These are phyloP conservation scores for Barnettozyma sucrosica DNA, from an alignment of 805 yeast genomes.

Conservation along the genomic window DNA sequence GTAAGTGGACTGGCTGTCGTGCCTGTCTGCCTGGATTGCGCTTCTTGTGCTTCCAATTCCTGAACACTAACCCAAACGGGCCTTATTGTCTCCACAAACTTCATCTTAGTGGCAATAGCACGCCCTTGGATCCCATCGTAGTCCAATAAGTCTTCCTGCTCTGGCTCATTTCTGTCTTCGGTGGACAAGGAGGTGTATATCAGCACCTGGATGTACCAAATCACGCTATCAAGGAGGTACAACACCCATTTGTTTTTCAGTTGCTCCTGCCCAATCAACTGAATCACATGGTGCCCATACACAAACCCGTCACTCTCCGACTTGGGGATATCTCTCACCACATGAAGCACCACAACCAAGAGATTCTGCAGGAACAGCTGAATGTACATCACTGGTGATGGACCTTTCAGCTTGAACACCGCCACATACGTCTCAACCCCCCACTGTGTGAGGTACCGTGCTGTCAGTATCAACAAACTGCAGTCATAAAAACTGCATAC, in stretches of 20 bases:
- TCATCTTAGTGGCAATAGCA: conserved; percentile 13
- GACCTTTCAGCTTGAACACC: not conserved
- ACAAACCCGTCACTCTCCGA: conserved; percentile 22
- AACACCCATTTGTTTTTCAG: conserved; percentile 16
- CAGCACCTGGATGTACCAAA: conserved; percentile 17
- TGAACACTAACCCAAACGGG: conserved; percentile 12
- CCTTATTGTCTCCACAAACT: conserved; percentile 11
- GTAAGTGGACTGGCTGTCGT: not conserved
- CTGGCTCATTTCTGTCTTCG: not conserved
- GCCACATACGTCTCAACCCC: not conserved
- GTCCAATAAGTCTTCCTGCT: conserved; percentile 8
- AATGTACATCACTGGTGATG: not conserved
- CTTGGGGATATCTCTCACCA: conserved; percentile 15
- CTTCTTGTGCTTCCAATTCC: conserved; percentile 15
- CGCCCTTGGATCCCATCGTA: conserved; percentile 23
- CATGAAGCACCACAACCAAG: conserved; percentile 10
- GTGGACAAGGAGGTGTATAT: conserved; percentile 13
- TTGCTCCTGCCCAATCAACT: conserved; percentile 21
- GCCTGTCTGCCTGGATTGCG: conserved; percentile 2
- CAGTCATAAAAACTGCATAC: conserved; percentile 23
- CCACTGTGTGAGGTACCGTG: conserved; percentile 15
- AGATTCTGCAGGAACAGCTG: not conserved
- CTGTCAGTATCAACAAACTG: conserved; percentile 18
- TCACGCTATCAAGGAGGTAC: conserved; percentile 10
- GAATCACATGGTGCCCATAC: conserved; percentile 25